Conservation (phyloP, 148 eudicot genomes). For the Vaccinium myrtillus region DNA sequence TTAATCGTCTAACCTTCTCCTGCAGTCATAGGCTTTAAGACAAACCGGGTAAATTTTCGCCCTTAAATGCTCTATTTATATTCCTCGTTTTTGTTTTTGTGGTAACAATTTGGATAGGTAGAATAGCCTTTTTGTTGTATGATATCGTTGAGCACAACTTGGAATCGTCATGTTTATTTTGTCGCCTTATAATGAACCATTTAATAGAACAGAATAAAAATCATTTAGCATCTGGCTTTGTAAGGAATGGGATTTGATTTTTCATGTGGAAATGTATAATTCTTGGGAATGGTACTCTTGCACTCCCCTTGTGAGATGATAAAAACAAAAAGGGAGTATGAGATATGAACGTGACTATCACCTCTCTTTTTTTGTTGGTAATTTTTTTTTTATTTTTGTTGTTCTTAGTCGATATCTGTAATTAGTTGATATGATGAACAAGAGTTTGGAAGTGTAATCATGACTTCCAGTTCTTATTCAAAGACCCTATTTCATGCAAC, state of each 20-base stretch:
- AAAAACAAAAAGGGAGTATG: neutral
- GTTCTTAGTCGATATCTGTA: neutral
- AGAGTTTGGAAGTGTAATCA: neutral
- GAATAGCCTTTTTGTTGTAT: neutral
- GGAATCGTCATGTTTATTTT: neutral
- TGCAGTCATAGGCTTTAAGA: neutral
- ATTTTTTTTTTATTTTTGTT: neutral
- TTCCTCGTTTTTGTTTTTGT: neutral
- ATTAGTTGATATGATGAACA: neutral
- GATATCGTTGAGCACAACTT: neutral
- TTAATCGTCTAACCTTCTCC: neutral
- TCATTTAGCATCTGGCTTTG: neutral
- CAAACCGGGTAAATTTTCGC: neutral
- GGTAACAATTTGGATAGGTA: neutral
- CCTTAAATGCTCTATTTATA: neutral
- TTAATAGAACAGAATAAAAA: neutral
- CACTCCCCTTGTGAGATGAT: neutral
- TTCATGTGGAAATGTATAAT: neutral
- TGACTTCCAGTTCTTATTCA: neutral
- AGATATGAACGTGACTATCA: neutral
- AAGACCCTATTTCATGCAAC: neutral
- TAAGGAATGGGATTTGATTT: neutral
- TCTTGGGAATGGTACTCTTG: neutral
- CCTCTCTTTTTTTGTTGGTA: neutral
- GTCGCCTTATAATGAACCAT: neutral